A percentile compares a stretch with the other conserved stretches of the same genome.
Conservation (phyloP, 139 green algal genomes). For the Chlamydomonas schloesseri region DNA sequence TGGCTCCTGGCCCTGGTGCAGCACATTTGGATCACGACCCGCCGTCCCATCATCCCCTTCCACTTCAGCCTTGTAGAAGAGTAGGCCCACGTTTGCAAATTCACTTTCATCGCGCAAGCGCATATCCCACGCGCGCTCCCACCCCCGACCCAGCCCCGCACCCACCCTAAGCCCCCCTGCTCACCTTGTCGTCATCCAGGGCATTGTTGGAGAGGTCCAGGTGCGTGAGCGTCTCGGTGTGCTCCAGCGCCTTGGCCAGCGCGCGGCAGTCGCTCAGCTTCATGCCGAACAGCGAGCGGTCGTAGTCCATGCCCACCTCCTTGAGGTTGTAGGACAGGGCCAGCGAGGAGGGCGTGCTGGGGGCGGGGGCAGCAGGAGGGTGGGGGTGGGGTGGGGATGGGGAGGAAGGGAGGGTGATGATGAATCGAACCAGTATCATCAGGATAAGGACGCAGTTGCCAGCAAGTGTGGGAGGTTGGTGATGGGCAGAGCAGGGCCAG, state of each 20-base stretch:
- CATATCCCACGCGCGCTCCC: too few species aligned
- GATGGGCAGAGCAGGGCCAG: too few species aligned
- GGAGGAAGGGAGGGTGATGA: not conserved
- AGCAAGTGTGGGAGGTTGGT: too few species aligned
- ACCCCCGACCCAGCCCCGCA: too few species aligned
- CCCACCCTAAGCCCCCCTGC: not conserved
- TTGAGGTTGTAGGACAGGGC: constrained; percentile 76
- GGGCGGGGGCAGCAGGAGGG: not conserved
- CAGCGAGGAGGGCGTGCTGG: constrained; percentile 70
- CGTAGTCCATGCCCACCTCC: constrained; percentile 90
- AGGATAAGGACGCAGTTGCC: too few species aligned
- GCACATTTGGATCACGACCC: too few species aligned
- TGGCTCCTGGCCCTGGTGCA: too few species aligned
- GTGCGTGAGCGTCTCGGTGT: constrained; percentile 70
- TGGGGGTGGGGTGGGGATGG: not conserved
- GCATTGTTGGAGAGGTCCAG: constrained; percentile 78
- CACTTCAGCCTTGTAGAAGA: too few species aligned
- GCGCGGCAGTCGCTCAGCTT: constrained; percentile 82
- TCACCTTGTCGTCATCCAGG: constrained; percentile 83
- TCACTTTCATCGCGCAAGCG: too few species aligned
- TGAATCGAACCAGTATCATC: too few species aligned
- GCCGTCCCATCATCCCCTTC: too few species aligned
- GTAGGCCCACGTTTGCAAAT: too few species aligned
- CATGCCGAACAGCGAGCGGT: constrained; percentile 85
- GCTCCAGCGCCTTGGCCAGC: constrained; percentile 68